A percentile compares a stretch with the other conserved stretches of the same genome.
phyloP scores from a whole-genome alignment of 179 eudicot species.

The Carnegiea gigantea region DNA sequence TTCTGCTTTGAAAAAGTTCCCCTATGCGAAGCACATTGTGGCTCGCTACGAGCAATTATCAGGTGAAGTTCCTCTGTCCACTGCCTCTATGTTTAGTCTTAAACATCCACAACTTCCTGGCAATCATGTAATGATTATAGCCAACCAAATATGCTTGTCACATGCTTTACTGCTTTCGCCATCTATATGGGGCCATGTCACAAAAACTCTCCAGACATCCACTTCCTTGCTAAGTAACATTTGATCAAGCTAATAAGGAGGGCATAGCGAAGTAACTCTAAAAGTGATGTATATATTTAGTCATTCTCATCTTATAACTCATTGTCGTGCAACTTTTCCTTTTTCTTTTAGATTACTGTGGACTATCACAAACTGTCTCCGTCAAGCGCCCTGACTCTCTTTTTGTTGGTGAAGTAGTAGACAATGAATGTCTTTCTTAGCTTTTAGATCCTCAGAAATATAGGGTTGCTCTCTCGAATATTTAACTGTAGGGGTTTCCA shows the following conservation, averaged over 20 bases:
- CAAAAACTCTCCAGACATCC: not conserved
- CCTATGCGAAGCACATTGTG: slow-evolving; percentile 87
- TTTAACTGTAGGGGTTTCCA: too few relatives aligned
- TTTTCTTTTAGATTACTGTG: too few relatives aligned
- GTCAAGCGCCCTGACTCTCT: not conserved
- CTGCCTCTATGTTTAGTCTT: not conserved
- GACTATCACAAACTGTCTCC: not conserved
- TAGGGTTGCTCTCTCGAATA: too few relatives aligned
- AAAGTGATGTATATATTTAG: too few relatives aligned
- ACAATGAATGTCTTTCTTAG: too few relatives aligned
- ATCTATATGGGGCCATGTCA: not conserved
- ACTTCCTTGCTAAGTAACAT: not conserved
- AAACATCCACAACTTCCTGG: not conserved
- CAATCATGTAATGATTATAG: not conserved
- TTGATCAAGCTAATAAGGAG: too few relatives aligned
- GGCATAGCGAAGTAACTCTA: not conserved
- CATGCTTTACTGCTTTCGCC: not conserved
- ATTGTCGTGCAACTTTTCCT: too few relatives aligned
- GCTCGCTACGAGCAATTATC: slow-evolving; percentile 55
- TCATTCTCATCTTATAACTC: not conserved
- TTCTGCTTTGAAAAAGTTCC: slow-evolving; percentile 67
- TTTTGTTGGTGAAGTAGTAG: too few relatives aligned
- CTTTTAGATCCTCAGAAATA: too few relatives aligned
- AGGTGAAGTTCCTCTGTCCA: slow-evolving; percentile 26
- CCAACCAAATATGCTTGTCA: not conserved